phyloP scores from a whole-genome alignment of 768 basidiomycete species.

The Strobilomyces confusus region DNA sequence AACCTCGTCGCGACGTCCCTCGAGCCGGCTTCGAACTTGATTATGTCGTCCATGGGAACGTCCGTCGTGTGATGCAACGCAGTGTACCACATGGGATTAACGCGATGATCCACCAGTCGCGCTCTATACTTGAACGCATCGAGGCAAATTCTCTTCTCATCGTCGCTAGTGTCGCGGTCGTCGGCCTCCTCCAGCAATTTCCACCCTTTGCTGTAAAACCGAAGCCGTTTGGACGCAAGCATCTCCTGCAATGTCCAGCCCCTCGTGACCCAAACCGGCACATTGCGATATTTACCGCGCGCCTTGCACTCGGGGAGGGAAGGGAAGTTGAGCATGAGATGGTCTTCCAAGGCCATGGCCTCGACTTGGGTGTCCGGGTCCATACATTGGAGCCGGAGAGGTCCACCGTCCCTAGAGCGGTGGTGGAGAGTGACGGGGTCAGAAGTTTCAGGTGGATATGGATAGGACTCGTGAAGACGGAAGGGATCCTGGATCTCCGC shows the following conservation, averaged over 20 bases:
- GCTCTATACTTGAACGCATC: constrained; percentile 19
- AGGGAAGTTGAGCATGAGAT: constrained; percentile 6
- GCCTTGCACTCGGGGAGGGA: not conserved
- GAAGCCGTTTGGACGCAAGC: constrained; percentile 25
- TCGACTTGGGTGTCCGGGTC: constrained; percentile 24
- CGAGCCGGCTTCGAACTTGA: constrained; percentile 13
- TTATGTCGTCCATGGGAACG: constrained; percentile 6
- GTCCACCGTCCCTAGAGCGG: not conserved
- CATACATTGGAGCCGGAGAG: constrained; percentile 5
- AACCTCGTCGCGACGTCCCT: too few relatives aligned
- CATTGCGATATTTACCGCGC: constrained; percentile 4
- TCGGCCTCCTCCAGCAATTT: constrained; percentile 22
- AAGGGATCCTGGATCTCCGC: constrained; percentile 16
- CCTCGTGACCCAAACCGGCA: constrained; percentile 19
- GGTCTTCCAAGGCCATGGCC: constrained; percentile 2
- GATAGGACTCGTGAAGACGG: constrained; percentile 2
- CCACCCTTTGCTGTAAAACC: constrained; percentile 27
- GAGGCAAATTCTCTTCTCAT: constrained; percentile 4
- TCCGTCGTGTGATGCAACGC: constrained; percentile 16
- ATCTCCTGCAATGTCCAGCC: constrained; percentile 29
- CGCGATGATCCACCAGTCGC: constrained; percentile 20
- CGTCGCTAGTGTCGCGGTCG: constrained; percentile 13
- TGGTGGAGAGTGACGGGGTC: constrained; percentile 3
- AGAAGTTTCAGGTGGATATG: not conserved
- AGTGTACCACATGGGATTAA: constrained; percentile 6